Percentiles rank a stretch among this genome's conserved stretches.
Conservation (phyloP, 495 filamentous ascomycete genomes). For the Penicillium lagena region DNA sequence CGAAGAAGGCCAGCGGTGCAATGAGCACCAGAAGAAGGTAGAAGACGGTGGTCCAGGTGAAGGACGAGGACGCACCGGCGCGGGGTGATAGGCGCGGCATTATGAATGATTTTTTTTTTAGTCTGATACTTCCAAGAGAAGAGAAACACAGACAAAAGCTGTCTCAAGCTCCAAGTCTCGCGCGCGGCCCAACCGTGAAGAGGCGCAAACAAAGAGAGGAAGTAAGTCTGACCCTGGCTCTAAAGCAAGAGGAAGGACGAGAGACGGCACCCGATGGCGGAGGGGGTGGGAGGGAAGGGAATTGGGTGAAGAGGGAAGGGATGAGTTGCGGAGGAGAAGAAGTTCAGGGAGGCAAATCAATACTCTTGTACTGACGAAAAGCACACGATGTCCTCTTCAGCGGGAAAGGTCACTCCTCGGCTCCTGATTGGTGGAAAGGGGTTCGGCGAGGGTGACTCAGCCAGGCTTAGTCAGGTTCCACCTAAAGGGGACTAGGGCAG, state of each 20-base stretch:
- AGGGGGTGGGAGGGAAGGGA: too few relatives aligned
- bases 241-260: too few relatives aligned
- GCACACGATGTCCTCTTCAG: background rate
- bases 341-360: conserved; percentile 3
- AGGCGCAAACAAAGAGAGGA: background rate
- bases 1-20: conserved; percentile 66
- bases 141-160: too few relatives aligned
- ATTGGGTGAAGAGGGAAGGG: too few relatives aligned
- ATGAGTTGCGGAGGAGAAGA: background rate
- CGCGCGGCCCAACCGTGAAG: too few relatives aligned
- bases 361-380: conserved; percentile 14
- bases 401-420: conserved; percentile 34
- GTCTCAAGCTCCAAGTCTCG: too few relatives aligned
- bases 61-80: conserved; percentile 41
- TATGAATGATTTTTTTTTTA: conserved; percentile 3
- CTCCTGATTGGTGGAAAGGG: conserved; percentile 25
- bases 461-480: too few relatives aligned
- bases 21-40: conserved; percentile 82
- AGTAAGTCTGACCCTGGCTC: background rate
- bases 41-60: conserved; percentile 66
- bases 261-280: too few relatives aligned
- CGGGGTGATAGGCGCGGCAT: conserved; percentile 44
- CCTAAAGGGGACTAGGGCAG: background rate
- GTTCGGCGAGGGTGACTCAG: conserved; percentile 18
- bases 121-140: too few relatives aligned